These are phyloP conservation scores for Diversispora epigaea DNA, from an alignment of 192 early-diverging fungal genomes.

Conservation along the genomic window DNA sequence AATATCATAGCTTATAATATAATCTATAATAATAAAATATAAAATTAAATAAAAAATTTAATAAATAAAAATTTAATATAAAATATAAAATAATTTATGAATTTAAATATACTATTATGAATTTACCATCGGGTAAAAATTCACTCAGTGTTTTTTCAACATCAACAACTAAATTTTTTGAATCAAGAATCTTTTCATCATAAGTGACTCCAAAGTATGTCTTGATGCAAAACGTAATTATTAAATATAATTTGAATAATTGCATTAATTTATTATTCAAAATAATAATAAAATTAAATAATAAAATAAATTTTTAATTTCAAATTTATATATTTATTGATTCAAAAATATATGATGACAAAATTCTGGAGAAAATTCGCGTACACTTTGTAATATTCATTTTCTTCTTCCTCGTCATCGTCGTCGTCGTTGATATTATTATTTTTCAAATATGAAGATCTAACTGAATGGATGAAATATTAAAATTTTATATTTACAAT, in stretches of 20 bases:
- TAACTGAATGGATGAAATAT: neutral
- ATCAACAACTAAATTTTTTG: constrained; percentile 59
- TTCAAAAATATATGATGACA: constrained; percentile 91
- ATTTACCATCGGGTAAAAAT: constrained; percentile 58
- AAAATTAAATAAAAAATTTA: neutral
- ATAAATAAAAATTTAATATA: constrained; percentile 6
- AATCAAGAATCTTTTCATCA: no score
- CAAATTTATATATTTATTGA: constrained; percentile 82
- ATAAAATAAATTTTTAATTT: constrained; percentile 46
- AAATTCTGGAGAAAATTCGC: constrained; percentile 60
- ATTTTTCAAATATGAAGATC: no score
- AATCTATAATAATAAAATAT: constrained; percentile 32
- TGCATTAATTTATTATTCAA: neutral
- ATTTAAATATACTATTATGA: no score
- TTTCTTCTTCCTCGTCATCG: neutral
- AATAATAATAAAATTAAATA: neutral
- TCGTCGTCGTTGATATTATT: neutral
- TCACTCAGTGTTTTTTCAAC: constrained; percentile 57
- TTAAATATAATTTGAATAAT: neutral
- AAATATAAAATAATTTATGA: constrained; percentile 8
- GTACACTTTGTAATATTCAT: no score
- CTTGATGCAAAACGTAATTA: constrained; percentile 72
- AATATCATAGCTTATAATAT: constrained; percentile 58
- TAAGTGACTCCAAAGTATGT: constrained; percentile 69
- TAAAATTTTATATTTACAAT: neutral